These are phyloP conservation scores for Solanum ossicruentum DNA, from an alignment of 257 asterid genomes.

Conservation along the genomic window DNA sequence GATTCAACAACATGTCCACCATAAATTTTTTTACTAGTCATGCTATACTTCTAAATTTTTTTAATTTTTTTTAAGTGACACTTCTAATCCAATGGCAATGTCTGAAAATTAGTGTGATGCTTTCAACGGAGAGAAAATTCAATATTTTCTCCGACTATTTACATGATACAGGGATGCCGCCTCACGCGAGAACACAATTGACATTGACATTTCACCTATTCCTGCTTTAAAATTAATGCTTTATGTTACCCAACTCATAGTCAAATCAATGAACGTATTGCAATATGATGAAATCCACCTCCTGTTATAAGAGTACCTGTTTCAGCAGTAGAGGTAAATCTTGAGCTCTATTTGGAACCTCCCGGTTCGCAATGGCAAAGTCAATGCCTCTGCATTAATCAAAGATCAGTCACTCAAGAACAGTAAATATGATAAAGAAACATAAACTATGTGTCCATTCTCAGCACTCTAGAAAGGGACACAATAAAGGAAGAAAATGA, in stretches of 20 bases:
- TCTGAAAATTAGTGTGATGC: neutral
- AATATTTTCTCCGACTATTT: neutral
- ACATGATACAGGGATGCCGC: neutral
- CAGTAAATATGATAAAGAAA: neutral
- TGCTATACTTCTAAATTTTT: too few species aligned
- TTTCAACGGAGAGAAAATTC: neutral
- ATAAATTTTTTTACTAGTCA: neutral
- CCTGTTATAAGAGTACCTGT: constrained; percentile 26
- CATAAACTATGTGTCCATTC: neutral
- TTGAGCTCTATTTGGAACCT: constrained; percentile 34
- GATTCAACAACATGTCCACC: neutral
- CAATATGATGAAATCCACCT: neutral
- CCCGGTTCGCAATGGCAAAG: constrained; percentile 50
- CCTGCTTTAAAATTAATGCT: neutral
- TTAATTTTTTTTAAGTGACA: too few species aligned
- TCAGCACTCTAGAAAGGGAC: neutral
- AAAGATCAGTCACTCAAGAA: constrained; percentile 2
- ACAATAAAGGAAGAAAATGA: neutral
- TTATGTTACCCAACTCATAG: neutral
- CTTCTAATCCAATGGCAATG: neutral
- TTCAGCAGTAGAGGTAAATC: constrained; percentile 57
- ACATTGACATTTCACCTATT: neutral
- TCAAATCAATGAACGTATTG: neutral
- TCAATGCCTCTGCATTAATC: constrained; percentile 63
- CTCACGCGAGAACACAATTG: neutral